phyloP scores from a whole-genome alignment of 352 stramenopile genomes.

The Phytophthora pinifolia region DNA sequence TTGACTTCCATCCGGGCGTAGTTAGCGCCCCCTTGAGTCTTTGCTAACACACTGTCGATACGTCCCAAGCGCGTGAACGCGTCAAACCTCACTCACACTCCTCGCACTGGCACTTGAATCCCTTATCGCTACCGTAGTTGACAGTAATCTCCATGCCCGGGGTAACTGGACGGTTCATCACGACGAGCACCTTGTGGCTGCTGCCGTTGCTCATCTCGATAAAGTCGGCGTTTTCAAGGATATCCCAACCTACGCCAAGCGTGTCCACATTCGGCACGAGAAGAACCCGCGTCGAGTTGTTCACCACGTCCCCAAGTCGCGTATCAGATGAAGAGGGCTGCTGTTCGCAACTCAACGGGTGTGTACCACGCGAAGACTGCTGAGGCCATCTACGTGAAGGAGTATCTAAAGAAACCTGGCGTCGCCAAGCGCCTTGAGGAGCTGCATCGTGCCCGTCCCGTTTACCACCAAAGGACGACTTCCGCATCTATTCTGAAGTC shows the following conservation, averaged over 20 bases:
- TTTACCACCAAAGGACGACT: not conserved
- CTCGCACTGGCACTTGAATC: not conserved
- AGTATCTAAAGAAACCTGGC: slow-evolving; percentile 1
- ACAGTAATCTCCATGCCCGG: slow-evolving; percentile 2
- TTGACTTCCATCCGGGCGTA: too few species aligned
- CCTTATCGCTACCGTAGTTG: not conserved
- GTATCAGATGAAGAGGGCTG: not conserved
- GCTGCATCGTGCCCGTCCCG: not conserved
- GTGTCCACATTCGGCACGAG: not conserved
- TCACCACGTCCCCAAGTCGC: slow-evolving; percentile 2
- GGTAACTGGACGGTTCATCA: not conserved
- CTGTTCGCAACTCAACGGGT: not conserved
- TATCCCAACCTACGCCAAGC: not conserved
- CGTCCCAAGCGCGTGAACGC: not conserved
- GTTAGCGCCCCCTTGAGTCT: too few species aligned
- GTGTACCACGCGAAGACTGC: not conserved
- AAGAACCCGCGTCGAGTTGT: slow-evolving; percentile 1
- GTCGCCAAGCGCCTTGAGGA: slow-evolving; percentile 1
- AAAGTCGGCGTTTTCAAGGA: too few species aligned
- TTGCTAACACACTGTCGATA: not conserved
- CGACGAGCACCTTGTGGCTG: not conserved
- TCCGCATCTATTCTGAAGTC: not conserved
- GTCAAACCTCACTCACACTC: not conserved
- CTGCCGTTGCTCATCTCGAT: not conserved
- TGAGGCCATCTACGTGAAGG: not conserved